These are phyloP conservation scores for Lagerstroemia speciosa DNA, from an alignment of 345 rosid genomes.

Conservation along the genomic window DNA sequence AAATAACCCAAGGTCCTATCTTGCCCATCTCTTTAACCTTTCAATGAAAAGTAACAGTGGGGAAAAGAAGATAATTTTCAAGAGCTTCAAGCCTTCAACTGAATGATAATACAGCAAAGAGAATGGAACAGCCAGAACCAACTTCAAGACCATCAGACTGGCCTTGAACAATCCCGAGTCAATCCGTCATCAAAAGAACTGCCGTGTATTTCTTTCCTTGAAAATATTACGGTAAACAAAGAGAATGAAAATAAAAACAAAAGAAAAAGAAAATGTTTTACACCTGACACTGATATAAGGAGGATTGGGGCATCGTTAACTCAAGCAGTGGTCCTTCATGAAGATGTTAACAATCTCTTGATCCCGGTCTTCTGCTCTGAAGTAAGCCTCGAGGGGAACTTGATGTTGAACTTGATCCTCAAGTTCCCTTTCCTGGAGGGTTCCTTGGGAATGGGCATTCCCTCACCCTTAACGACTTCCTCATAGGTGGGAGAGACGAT, in stretches of 20 bases:
- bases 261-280: not conserved
- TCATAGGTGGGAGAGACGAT: slow-evolving; percentile 66
- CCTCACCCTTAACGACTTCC: slow-evolving; percentile 78
- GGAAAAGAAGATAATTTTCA: not conserved
- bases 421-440: slow-evolving; percentile 68
- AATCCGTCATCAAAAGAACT: slow-evolving; percentile 1
- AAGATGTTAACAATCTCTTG: slow-evolving; percentile 42
- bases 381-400: slow-evolving; percentile 66
- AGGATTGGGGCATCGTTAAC: not conserved
- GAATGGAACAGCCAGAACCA: not conserved
- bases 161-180: not conserved
- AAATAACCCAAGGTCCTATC: too few relatives aligned
- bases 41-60: too few relatives aligned
- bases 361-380: slow-evolving; percentile 60
- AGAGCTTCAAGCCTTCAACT: not conserved
- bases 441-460: slow-evolving; percentile 88
- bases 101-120: not conserved
- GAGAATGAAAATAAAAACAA: not conserved
- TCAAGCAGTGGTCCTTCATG: slow-evolving; percentile 3
- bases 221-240: not conserved
- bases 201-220: not conserved
- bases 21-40: too few relatives aligned
- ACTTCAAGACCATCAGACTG: not conserved
- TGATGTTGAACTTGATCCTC: slow-evolving; percentile 71
- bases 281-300: not conserved